A percentile compares a stretch with the other conserved stretches of the same genome.
phyloP scores from a whole-genome alignment of 1,284 basidiomycete genomes.

The Malassezia obtusa region DNA sequence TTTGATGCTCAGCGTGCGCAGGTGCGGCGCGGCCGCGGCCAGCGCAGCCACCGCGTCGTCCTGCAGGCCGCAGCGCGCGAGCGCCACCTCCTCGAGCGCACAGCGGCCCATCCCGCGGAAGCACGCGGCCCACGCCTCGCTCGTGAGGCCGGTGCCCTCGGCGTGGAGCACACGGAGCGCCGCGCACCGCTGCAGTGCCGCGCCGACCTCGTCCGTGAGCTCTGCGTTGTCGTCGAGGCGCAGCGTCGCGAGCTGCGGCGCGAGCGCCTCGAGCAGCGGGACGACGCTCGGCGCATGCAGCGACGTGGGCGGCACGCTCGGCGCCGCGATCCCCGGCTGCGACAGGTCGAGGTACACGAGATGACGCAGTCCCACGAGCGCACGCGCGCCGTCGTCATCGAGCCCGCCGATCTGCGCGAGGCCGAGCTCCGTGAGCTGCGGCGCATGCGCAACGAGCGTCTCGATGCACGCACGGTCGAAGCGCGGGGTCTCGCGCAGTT shows the following conservation, averaged over 20 bases:
- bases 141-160: slow-evolving; percentile 6
- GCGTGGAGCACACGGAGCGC: slow-evolving; percentile 54
- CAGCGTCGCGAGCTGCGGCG: slow-evolving; percentile 54
- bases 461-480: slow-evolving; percentile 68
- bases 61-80: slow-evolving; percentile 51
- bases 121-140: slow-evolving; percentile 4
- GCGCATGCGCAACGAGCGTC: slow-evolving; percentile 59
- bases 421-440: slow-evolving; percentile 60
- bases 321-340: slow-evolving; percentile 51
- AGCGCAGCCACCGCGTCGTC: slow-evolving; percentile 59
- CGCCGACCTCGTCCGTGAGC: slow-evolving; percentile 55
- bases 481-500: slow-evolving; percentile 67
- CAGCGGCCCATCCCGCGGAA: not conserved
- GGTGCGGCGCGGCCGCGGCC: slow-evolving; percentile 13
- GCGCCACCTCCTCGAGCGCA: slow-evolving; percentile 44
- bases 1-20: slow-evolving; percentile 59
- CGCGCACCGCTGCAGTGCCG: slow-evolving; percentile 58
- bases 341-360: slow-evolving; percentile 59
- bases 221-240: slow-evolving; percentile 58
- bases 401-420: slow-evolving; percentile 67
- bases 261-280: slow-evolving; percentile 55
- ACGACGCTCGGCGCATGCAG: slow-evolving; percentile 58
- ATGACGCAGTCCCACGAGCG: slow-evolving; percentile 48
- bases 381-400: slow-evolving; percentile 33
- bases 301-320: slow-evolving; percentile 47